Base-by-base conservation (phyloP, 768 basidiomycete species). In the Hygrocybe punicea region DNA sequence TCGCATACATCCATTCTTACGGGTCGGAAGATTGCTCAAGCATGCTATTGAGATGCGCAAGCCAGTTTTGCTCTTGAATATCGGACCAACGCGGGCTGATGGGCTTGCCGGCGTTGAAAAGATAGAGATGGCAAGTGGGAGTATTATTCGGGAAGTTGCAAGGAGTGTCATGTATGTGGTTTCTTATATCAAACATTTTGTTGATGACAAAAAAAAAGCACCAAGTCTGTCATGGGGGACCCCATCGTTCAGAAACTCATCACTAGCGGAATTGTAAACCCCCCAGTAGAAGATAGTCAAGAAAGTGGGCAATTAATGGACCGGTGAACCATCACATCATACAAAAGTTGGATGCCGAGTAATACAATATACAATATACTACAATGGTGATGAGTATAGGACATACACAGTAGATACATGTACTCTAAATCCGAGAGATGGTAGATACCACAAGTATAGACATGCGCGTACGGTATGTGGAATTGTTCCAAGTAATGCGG, bases 11-110 rank as follows among this genome's bases (percentile, higher is more conserved):
- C 49, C 6, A 55, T 3, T 25, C 33, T 25, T 29, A 52, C 34
- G 37, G 34, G 19, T 11, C 44, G 11, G 35, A 58, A 91, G 94
- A 62, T 72, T 98, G 29, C 76, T 95, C 47, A 92, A 87, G 68
- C 86, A 84, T 61, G 93, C 94, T 1, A 67, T 89, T 4, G 83
- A 90, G 58, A 73, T 84, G 14, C 76, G 79, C 19, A 96, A 93
- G 71, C 86, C 87, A 0, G 85, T 93, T 5, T 71, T 96, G 56
- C 76, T 95, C 46, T 76, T 98, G 51, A 96, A 97, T 62, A 74
- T 91, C 19, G 96, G 96, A 6, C 93, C 93, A 2, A 88, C 92
- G 2, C 82, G 96, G 40, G 95, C 88, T 2, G 96, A 98, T 67
- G 73, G 70, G 24, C 65, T 87, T 40, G 67, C 73, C 5, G 87